Base-by-base conservation (phyloP, 371 early-diverging fungal species). In the Lichtheimia ramosa region DNA sequence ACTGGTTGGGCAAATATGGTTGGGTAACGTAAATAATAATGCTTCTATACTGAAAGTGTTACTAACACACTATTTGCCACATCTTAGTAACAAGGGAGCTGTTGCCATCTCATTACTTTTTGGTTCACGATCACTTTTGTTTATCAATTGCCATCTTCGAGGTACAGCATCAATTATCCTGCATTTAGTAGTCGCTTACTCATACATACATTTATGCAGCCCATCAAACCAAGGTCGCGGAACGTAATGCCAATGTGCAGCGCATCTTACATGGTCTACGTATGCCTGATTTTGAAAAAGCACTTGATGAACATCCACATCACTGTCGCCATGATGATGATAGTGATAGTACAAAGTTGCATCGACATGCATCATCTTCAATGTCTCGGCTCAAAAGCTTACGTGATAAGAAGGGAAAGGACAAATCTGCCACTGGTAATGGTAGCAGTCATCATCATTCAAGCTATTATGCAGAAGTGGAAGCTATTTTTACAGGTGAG, bases 71-170 rank as follows among this genome's bases (percentile, higher is more conserved):
- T n/a, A 2, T 16, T 39, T 54, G 27, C 39, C 27, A n/a, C 27
- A 14, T 6, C 15, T 16, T 48, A 93, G 93, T 4, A 93, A 92
- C 66, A 93, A 93, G 63, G 94, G 94, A 0, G 90, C 86, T 15
- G 89, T 93, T 15, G 91, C 89, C 1, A 68, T 91, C 43, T 79
- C 86, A 1, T 62, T 92, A 13, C 63, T 75, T 28, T 82, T 89
- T 54, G 85, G 80, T 15, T 74, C 75, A 20, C 72, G 66, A 21
- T 82, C 86, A 1, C 57, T 91, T 2, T 52, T 89, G 10, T 91
- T 92, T 68, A 85, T 92, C 15, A 90, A 89, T 61, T 81, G 84
- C 21, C 93, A 92, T 64, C 71, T 92, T 39, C 76, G 83, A 66
- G 92, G 91, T 92, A 82, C 51, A 34, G 40, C 5, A 54, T n/a